Evolutionary conservation across 176 grass and related monocot species (phyloP), one percentile per base, ranked within the genome.

Genomic region (Poa annua): DNA sequence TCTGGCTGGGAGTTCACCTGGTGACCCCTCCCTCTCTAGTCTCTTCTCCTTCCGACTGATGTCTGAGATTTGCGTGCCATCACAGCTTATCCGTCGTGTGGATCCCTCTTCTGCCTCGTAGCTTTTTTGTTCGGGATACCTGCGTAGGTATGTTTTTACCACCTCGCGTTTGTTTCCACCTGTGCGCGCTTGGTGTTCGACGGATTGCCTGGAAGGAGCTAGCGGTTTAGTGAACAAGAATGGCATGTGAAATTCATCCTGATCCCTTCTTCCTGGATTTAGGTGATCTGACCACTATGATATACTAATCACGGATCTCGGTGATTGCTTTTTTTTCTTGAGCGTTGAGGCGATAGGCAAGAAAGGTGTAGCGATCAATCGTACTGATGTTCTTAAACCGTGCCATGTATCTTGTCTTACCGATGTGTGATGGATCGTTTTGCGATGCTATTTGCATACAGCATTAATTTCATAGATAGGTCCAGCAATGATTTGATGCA

Each of bases 1-100:
- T 73, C 66, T 39, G 68, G 25, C 14, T 88, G 87, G 87, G 81
- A 88, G 48, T 88, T 88, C 81, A 88, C 81, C 67, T 88, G 87
- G 87, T 88, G 76, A 84, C 8, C 6, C 55, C n/a, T 8, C 68
- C 14, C 15, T 7, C 34, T 7, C 29, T 29, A 29, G 29, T 29
- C 29, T 29, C 54, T 19, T 8, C 10, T 47, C 34, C 33, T 5
- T 1, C 14, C 26, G 19, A 9, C 69, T 25, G 12, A 5, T 16
- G 26, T 3, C 45, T 33, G 61, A 81, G 75, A 74, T 74, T 74
- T 11, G 24, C 15, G 26, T 74, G 45, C 5, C 22, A 50, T 8
- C 21, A 26, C 14, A 50, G 45, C 71, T 32, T 74, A 32, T 51
- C 24, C 6, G 41, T 74, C 53, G 33, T 34, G 33, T 34, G 55